A percentile compares a stretch with the other conserved stretches of the same genome.
phyloP scores from a whole-genome alignment of 768 basidiomycete species.

The Boletus vermiculosoides region DNA sequence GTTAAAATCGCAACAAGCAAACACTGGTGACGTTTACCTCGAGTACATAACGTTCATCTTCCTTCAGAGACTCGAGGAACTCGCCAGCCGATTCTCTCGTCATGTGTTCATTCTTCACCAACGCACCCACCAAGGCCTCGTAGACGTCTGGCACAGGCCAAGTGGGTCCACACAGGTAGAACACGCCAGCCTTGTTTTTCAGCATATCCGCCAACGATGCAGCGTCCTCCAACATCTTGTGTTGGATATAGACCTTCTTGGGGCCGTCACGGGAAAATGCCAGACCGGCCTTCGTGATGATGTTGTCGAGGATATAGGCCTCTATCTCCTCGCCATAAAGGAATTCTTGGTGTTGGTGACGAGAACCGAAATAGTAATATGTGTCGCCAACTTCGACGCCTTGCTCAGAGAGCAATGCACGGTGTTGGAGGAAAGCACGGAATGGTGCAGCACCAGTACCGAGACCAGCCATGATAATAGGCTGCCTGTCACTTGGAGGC shows the following conservation, averaged over 20 bases:
- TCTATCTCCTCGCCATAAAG: constrained; percentile 97
- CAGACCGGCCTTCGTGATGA: constrained; percentile 87
- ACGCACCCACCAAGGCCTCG: constrained; percentile 82
- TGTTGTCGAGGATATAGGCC: constrained; percentile 80
- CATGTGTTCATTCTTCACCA: constrained; percentile 69
- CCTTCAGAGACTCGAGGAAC: constrained; percentile 87
- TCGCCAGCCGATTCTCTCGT: constrained; percentile 66
- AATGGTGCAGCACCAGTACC: constrained; percentile 99
- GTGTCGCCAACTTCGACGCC: constrained; percentile 84
- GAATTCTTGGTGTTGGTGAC: constrained; percentile 93
- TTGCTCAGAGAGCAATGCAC: constrained; percentile 76
- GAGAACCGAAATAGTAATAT: constrained; percentile 98
- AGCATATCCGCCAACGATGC: constrained; percentile 73
- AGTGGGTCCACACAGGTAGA: constrained; percentile 97
- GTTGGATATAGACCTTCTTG: constrained; percentile 97
- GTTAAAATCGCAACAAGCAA: not conserved
- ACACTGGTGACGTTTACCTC: constrained; percentile 49
- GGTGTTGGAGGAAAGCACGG: constrained; percentile 97
- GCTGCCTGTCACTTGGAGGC: constrained; percentile 80
- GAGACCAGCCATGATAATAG: constrained; percentile 97
- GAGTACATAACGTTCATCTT: constrained; percentile 95
- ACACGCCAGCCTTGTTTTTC: constrained; percentile 70
- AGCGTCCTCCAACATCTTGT: constrained; percentile 95
- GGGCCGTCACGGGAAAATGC: constrained; percentile 95
- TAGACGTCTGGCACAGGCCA: constrained; percentile 99